Base-by-base conservation (phyloP, 2,329 filamentous ascomycete genomes). In the Colletotrichum orbiculare region DNA sequence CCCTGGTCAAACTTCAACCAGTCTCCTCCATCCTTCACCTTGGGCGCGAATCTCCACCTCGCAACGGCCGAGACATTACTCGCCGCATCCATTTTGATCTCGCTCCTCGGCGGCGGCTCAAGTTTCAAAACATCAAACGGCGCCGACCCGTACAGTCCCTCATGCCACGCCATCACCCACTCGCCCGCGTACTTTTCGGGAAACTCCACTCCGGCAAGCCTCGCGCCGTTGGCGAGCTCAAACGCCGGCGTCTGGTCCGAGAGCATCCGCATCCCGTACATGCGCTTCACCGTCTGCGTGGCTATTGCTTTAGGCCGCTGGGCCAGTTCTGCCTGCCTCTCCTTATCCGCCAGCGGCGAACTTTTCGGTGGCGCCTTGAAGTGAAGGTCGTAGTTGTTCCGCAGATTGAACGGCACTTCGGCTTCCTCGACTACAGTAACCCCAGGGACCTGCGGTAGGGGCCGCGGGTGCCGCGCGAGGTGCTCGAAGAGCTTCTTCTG, bases 1-100 rank as follows among this genome's bases (percentile, higher is more conserved):
- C 87, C 87, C 72, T 89, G 90, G 37, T 89, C 88, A 71, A 92
- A 86, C 68, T 78, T 81, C n/a, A 88, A 76, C 85, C 85, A 88
- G 10, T 80, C 73, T 35, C 78, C 78, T 25, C 72, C 73, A 11
- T 72, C 68, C 54, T 79, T 78, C 25, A 78, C 75, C 67, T 81
- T 83, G 41, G 80, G 78, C 53, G 78, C 76, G 75, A 85, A 87
- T 72, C 81, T 85, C 85, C 85, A 88, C 62, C 79, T 78, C 11
- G 84, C 77, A 45, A 81, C 78, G 9, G 83, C 85, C 52, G 79
- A 79, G 45, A 86, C 76, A 10, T 78, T 79, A 59, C 81, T 85
- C 39, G 78, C 77, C 10, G 78, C 80, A 6, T 79, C 78, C 73
- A 82, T 80, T 37, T 76, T 80, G 13, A 86, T 76, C 67, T 87